phyloP scores from a whole-genome alignment of 2,329 filamentous ascomycete genomes.

The Pseudogymnoascus sp. region DNA sequence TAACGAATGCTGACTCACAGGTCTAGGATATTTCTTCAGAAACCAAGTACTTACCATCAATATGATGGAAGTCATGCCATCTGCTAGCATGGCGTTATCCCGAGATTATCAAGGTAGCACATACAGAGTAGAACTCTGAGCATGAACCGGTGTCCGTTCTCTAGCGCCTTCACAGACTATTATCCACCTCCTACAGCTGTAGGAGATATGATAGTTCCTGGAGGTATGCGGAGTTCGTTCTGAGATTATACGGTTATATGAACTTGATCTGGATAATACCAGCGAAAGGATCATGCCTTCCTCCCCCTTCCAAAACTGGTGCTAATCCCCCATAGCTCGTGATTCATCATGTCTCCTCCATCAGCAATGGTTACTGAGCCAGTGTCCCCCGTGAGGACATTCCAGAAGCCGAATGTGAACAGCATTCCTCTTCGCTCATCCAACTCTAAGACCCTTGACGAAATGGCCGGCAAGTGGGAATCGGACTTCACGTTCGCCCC shows the following conservation, averaged over 20 bases:
- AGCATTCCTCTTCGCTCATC: slow-evolving; percentile 34
- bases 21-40: slow-evolving; percentile 7
- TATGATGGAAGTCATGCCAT: slow-evolving; percentile 23
- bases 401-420: slow-evolving; percentile 42
- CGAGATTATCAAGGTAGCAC: slow-evolving; percentile 29
- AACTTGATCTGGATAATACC: slow-evolving; percentile 99
- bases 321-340: slow-evolving; percentile 35
- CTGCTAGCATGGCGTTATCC: slow-evolving; percentile 27
- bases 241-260: slow-evolving; percentile 81
- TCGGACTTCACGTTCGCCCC: slow-evolving; percentile 65
- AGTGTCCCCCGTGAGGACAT: slow-evolving; percentile 26
- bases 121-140: slow-evolving; percentile 38
- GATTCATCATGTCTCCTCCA: slow-evolving; percentile 66
- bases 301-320: slow-evolving; percentile 30
- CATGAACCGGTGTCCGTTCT: slow-evolving; percentile 59
- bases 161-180: slow-evolving; percentile 24
- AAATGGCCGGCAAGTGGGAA: slow-evolving; percentile 71
- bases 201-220: slow-evolving; percentile 24
- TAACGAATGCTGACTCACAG: not conserved
- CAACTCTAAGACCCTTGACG: slow-evolving; percentile 39
- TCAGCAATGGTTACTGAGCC: slow-evolving; percentile 52
- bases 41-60: slow-evolving; percentile 21
- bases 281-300: slow-evolving; percentile 98
- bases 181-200: slow-evolving; percentile 22
- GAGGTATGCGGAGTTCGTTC: slow-evolving; percentile 36